These are phyloP conservation scores for Penicillium nordicum DNA, from an alignment of 2,329 filamentous ascomycete species.

Conservation along the genomic window DNA sequence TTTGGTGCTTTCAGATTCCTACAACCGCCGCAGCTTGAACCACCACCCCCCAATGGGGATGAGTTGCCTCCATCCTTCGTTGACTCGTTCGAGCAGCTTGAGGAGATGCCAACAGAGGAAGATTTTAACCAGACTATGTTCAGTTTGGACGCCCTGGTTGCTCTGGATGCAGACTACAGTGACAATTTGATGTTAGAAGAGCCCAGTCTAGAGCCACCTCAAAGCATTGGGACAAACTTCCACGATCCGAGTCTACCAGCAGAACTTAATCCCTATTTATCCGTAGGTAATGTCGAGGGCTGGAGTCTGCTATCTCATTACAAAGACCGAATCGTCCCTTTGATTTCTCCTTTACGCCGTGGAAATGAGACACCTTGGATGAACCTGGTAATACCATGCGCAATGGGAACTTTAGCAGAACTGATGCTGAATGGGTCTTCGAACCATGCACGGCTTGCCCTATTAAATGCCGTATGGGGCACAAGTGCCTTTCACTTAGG, in stretches of 20 bases:
- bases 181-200: background rate
- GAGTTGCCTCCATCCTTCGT: no score
- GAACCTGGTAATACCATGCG: slow-evolving; percentile 14
- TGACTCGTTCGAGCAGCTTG: background rate
- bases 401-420: slow-evolving; percentile 10
- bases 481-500: slow-evolving; percentile 16
- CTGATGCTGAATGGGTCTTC: slow-evolving; percentile 1
- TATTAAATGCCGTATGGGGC: slow-evolving; percentile 14
- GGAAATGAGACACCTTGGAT: slow-evolving; percentile 13
- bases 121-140: background rate
- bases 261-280: background rate
- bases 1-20: slow-evolving; percentile 14
- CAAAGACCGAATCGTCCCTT: slow-evolving; percentile 13
- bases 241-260: background rate
- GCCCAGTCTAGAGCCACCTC: no score
- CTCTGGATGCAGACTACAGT: background rate
- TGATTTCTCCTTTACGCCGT: slow-evolving; percentile 10
- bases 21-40: background rate
- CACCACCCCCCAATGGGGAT: background rate
- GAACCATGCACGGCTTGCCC: slow-evolving; percentile 5
- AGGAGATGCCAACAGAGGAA: background rate
- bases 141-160: background rate
- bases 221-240: background rate
- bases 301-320: slow-evolving; percentile 20
- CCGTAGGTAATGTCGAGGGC: slow-evolving; percentile 2